Base-by-base conservation (phyloP, 2,329 filamentous ascomycete genomes). In the Trichoderma polysporum region DNA sequence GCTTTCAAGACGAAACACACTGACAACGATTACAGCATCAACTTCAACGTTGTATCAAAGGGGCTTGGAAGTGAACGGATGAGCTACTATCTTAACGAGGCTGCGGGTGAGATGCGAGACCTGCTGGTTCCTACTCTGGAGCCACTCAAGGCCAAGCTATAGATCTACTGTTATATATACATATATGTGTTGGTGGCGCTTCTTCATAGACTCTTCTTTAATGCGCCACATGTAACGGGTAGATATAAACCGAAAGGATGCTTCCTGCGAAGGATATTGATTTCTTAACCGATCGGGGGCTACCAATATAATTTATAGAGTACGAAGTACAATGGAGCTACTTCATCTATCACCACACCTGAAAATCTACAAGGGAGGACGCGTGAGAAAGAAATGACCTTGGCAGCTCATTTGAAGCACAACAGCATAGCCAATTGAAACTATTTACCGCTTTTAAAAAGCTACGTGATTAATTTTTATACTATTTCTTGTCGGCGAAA, bases 1-100 rank as follows among this genome's bases (percentile, higher is more conserved):
- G 13, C 17, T 33, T 27, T 5, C 29, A 19, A 17, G 17, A n/a
- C 13, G 33, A 13, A 47, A 27, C 8, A 6, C 22, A 31, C 62
- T 65, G 8, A 65, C 31, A 25, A 5, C 4, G 4, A 50, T 10
- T 68, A 49, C 71, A 97, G 93, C 79, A 86, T 99, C 70, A 95
- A 98, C 86, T 98, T 99, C 84, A 99, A 99, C 82, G 89, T 99
- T 72, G 94, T 97, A 71, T 95, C 91, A 78, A 99, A 98, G 86
- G 89, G 91, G 66, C 83, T 97, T 58, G 95, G 94, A 52, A 92
- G 91, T 76, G 89, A 95, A 74, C 90, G 91, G 72, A 97, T 99
- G 94, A 95, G 92, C 80, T 92, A 94, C 85, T 99, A 93, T 81
- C 84, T 99, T 71, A 96, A 93, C 75, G 95, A 99, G 81, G 94